Evolutionary conservation across 768 basidiomycete species (phyloP).

Genomic region (Suillus lakei): DNA sequence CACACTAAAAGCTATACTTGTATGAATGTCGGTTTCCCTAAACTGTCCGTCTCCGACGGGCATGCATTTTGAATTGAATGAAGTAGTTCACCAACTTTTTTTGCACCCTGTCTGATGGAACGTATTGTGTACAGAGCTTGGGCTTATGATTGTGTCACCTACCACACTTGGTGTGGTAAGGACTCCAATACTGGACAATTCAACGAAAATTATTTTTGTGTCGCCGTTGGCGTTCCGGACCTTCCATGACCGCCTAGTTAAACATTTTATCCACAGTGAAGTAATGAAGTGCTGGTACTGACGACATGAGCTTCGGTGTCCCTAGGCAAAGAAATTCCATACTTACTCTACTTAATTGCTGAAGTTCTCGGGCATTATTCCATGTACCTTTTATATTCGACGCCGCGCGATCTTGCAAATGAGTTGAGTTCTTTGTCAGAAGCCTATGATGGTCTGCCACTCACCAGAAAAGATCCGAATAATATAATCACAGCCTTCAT

Average conservation of each 20-base stretch:
- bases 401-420: not conserved
- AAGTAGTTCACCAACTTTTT: not conserved
- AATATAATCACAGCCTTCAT: slow-evolving; percentile 2
- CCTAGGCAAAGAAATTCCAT: too few species aligned
- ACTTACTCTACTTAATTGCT: too few species aligned
- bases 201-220: not conserved
- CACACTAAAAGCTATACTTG: too few species aligned
- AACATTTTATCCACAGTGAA: not conserved
- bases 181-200: not conserved
- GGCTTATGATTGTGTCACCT: not conserved
- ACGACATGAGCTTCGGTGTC: not conserved
- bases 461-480: not conserved
- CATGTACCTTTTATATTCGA: not conserved
- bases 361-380: not conserved
- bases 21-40: too few species aligned
- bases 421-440: not conserved
- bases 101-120: not conserved
- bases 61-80: not conserved
- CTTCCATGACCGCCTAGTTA: not conserved
- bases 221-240: not conserved
- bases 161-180: not conserved
- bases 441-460: not conserved
- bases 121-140: not conserved
- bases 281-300: not conserved
- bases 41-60: not conserved